Percentiles rank a stretch among this genome's conserved stretches.
Conservation (phyloP, 2,329 filamentous ascomycete species). For the Botrytis byssoidea region DNA sequence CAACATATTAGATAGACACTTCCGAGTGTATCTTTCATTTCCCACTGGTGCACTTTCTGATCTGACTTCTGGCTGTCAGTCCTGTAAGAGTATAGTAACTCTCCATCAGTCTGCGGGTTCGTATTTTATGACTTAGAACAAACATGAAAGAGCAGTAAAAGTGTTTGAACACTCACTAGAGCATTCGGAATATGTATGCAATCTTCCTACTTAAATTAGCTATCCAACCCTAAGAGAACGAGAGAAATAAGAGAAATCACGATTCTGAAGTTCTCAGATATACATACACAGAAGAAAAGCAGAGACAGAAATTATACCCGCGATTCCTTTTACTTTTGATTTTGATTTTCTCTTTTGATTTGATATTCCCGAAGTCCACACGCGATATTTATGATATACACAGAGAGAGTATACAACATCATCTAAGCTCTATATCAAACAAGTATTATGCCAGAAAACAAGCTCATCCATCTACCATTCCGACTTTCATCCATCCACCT, state of each 20-base stretch:
- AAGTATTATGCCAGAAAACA: neutral
- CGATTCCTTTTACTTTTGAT: neutral
- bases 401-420: neutral
- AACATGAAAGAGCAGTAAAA: neutral
- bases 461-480: neutral
- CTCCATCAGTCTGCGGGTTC: neutral
- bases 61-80: neutral
- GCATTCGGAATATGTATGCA: neutral
- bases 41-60: neutral
- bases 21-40: neutral
- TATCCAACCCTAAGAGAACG: neutral
- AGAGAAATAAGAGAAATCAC: neutral
- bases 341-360: neutral
- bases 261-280: no score
- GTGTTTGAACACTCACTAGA: neutral
- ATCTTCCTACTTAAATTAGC: neutral
- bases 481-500: neutral
- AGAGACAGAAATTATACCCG: no score
- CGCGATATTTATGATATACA: neutral
- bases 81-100: no score
- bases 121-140: neutral
- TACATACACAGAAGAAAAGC: no score
- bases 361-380: neutral
- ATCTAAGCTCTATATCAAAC: neutral
- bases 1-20: accelerated